These are phyloP conservation scores for Meripilus lineatus DNA, from an alignment of 1,284 basidiomycete genomes.

Conservation along the genomic window DNA sequence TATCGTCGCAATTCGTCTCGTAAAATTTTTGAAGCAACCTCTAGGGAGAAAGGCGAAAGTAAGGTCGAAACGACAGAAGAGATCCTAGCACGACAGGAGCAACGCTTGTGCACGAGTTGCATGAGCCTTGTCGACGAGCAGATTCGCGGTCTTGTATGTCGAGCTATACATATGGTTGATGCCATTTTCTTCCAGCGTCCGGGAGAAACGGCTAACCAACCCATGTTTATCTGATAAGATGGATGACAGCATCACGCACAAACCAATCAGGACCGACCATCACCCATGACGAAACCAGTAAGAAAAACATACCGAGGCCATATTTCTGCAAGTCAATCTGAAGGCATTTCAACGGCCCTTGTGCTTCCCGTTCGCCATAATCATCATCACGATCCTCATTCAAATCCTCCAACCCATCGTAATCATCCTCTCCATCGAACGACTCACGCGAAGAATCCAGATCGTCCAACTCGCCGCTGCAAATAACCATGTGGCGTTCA, in stretches of 20 bases:
- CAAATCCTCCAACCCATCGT: background rate
- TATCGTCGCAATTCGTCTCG: no score
- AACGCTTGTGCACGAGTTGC: constrained; percentile 26
- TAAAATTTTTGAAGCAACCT: no score
- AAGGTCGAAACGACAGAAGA: background rate
- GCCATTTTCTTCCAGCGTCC: constrained; percentile 60
- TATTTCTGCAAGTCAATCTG: constrained; percentile 68
- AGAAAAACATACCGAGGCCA: constrained; percentile 49
- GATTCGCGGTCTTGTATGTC: constrained; percentile 79
- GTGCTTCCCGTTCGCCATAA: constrained; percentile 17
- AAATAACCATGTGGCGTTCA: constrained; percentile 71
- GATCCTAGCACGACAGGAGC: constrained; percentile 24
- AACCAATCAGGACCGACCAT: constrained; percentile 1
- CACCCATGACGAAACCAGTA: background rate
- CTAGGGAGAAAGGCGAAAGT: background rate
- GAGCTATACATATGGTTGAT: constrained; percentile 85
- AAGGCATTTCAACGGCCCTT: constrained; percentile 50
- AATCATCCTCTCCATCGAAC: background rate
- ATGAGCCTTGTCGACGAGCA: constrained; percentile 48
- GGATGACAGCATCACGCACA: background rate
- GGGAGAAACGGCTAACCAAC: constrained; percentile 71
- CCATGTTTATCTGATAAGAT: constrained; percentile 59
- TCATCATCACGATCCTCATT: constrained; percentile 15
- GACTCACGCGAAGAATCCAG: constrained; percentile 36
- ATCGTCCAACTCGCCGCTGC: constrained; percentile 59